phyloP scores from a whole-genome alignment of 202 grass and related monocot genomes.

The Setaria italica region DNA sequence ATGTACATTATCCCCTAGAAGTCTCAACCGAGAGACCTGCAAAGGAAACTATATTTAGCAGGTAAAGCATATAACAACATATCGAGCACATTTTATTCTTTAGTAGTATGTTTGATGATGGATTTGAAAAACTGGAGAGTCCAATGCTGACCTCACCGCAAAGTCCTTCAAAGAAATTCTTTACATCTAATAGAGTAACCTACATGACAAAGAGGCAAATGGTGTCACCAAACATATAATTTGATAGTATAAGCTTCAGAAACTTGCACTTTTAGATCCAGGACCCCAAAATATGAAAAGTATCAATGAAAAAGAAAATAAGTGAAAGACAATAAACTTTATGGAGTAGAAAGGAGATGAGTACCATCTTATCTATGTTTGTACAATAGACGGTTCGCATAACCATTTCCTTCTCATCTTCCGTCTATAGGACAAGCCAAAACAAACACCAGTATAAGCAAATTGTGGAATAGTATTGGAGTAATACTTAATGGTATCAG shows the following conservation, averaged over 20 bases:
- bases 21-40: conserved; percentile 87
- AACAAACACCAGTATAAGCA: conserved; percentile 33
- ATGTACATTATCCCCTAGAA: conserved; percentile 95
- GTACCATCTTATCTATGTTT: conserved; percentile 99
- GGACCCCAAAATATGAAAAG: too few relatives aligned
- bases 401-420: conserved; percentile 94
- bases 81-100: not conserved
- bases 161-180: conserved; percentile 83
- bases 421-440: conserved; percentile 58
- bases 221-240: conserved; percentile 27
- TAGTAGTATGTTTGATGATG: not conserved
- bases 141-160: conserved; percentile 80
- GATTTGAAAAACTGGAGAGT: not conserved
- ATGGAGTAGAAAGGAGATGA: not conserved
- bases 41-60: conserved; percentile 37
- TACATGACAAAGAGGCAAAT: conserved; percentile 43
- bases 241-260: conserved; percentile 16
- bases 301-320: too few relatives aligned
- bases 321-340: not conserved
- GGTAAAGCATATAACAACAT: conserved; percentile 17
- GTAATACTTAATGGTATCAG: conserved; percentile 4
- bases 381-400: conserved; percentile 95
- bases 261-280: not conserved
- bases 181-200: conserved; percentile 91
- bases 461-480: conserved; percentile 1